These are phyloP conservation scores for Tetracladium maxilliforme DNA, from an alignment of 2,329 filamentous ascomycete species.

Conservation along the genomic window DNA sequence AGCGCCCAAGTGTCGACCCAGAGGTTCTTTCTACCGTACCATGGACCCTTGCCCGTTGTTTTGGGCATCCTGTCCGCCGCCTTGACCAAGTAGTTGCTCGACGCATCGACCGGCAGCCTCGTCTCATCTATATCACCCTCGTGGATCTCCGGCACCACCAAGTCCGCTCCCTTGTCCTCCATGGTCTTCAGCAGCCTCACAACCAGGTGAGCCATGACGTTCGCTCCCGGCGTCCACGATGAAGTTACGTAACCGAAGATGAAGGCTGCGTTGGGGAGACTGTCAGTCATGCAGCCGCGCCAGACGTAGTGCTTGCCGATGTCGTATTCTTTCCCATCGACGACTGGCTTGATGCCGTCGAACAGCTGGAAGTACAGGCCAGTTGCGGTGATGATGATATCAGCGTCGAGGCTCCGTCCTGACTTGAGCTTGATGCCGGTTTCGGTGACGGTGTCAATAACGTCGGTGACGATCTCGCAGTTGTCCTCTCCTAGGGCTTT, in stretches of 20 bases:
- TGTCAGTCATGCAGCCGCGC: slow-evolving; percentile 47
- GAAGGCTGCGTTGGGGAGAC: slow-evolving; percentile 42
- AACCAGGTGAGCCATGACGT: slow-evolving; percentile 31
- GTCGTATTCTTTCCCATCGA: slow-evolving; percentile 35
- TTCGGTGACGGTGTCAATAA: slow-evolving; percentile 29
- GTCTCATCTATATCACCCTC: too few relatives aligned
- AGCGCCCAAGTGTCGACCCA: too few relatives aligned
- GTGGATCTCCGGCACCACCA: too few relatives aligned
- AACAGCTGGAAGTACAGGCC: slow-evolving; percentile 42
- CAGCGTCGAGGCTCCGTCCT: slow-evolving; percentile 34
- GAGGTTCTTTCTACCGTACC: too few relatives aligned
- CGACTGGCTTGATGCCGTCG: slow-evolving; percentile 29
- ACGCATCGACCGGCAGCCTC: too few relatives aligned
- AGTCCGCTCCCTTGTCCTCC: too few relatives aligned
- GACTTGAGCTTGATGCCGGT: slow-evolving; percentile 30
- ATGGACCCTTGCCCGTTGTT: too few relatives aligned
- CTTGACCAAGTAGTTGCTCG: too few relatives aligned
- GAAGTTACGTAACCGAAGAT: slow-evolving; percentile 47
- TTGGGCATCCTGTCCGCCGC: too few relatives aligned
- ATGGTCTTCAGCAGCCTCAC: slow-evolving; percentile 34
- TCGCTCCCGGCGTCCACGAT: slow-evolving; percentile 49
- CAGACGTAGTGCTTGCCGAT: slow-evolving; percentile 36
- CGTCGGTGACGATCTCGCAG: slow-evolving; percentile 27
- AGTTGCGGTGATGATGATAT: slow-evolving; percentile 53
- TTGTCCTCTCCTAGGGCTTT: slow-evolving; percentile 24